Percentiles rank a stretch among this genome's conserved stretches.
Evolutionary conservation across 2,329 filamentous ascomycete species (phyloP).

Genomic region (Colletotrichum zoysiae): DNA sequence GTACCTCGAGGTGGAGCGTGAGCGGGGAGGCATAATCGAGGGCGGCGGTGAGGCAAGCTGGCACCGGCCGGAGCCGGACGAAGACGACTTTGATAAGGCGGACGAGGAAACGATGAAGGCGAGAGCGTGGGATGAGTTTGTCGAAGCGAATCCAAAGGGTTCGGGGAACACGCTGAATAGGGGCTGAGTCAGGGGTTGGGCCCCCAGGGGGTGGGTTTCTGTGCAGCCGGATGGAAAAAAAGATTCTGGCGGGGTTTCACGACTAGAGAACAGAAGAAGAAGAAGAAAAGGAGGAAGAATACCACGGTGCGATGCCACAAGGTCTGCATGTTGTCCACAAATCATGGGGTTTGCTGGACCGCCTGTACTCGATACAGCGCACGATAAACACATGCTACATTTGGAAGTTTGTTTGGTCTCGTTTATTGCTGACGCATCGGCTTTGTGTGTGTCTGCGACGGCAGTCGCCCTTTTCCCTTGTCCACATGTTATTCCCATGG

Average conservation of each 20-base stretch:
- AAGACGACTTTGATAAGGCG: conserved; percentile 89
- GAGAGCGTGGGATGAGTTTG: conserved; percentile 94
- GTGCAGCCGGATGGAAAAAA: conserved; percentile 24
- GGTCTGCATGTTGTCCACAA: neutral
- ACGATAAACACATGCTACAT: conserved; percentile 2
- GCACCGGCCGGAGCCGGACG: conserved; percentile 79
- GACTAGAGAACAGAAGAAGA: neutral
- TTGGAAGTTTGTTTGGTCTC: neutral
- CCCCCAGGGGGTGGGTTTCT: neutral
- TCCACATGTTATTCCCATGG: neutral
- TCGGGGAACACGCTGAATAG: conserved; percentile 87
- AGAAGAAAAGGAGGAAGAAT: conserved; percentile 8
- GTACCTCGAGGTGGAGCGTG: conserved; percentile 91
- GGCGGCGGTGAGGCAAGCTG: conserved; percentile 85
- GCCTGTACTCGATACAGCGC: conserved; percentile 4
- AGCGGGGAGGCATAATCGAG: conserved; percentile 88
- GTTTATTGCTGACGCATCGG: neutral
- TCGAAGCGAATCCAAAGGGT: conserved; percentile 87
- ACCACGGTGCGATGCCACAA: conserved; percentile 23
- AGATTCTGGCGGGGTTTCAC: conserved; percentile 26
- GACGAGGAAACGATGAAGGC: conserved; percentile 95
- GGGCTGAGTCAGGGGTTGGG: conserved; percentile 72
- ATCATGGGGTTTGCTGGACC: neutral
- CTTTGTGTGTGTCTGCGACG: neutral
- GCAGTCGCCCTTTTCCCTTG: neutral